phyloP scores from a whole-genome alignment of 2,329 filamentous ascomycete genomes.

The Bertia moriformis region DNA sequence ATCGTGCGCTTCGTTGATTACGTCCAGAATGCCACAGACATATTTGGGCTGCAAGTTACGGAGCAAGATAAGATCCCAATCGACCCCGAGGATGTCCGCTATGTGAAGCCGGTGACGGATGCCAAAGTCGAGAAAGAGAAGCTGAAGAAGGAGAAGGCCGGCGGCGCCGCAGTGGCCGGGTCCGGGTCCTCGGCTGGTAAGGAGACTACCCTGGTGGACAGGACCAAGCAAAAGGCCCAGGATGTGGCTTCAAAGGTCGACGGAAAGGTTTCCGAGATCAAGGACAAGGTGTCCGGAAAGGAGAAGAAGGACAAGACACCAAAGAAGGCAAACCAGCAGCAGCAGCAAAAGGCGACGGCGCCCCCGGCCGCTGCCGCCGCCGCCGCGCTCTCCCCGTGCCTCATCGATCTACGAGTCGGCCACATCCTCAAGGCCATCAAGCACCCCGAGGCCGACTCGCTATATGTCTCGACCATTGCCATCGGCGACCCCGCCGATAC shows the following conservation, averaged over 20 bases:
- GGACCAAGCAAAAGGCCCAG: slow-evolving; percentile 46
- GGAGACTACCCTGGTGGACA: slow-evolving; percentile 36
- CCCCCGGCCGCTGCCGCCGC: slow-evolving; percentile 40
- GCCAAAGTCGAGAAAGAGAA: slow-evolving; percentile 92
- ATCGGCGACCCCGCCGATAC: slow-evolving; percentile 76
- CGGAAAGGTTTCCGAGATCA: slow-evolving; percentile 22
- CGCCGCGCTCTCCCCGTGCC: slow-evolving; percentile 64
- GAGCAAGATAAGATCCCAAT: slow-evolving; percentile 65
- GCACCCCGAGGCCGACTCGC: slow-evolving; percentile 90
- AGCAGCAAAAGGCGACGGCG: slow-evolving; percentile 48
- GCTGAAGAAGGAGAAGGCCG: slow-evolving; percentile 89
- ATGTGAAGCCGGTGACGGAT: slow-evolving; percentile 77
- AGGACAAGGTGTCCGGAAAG: slow-evolving; percentile 47
- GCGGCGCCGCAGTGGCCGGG: slow-evolving; percentile 42
- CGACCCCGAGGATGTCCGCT: slow-evolving; percentile 66
- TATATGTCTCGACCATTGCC: slow-evolving; percentile 90
- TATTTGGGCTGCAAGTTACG: slow-evolving; percentile 58
- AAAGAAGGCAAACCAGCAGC: too few species aligned
- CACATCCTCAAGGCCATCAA: slow-evolving; percentile 93
- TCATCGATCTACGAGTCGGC: slow-evolving; percentile 90
- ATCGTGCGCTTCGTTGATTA: slow-evolving; percentile 87
- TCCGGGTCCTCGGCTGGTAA: slow-evolving; percentile 32
- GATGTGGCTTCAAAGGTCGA: slow-evolving; percentile 22
- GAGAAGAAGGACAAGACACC: slow-evolving; percentile 83
- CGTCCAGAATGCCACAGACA: slow-evolving; percentile 69